Conservation (phyloP, 2,329 filamentous ascomycete species). For the Claviceps pazoutovae region DNA sequence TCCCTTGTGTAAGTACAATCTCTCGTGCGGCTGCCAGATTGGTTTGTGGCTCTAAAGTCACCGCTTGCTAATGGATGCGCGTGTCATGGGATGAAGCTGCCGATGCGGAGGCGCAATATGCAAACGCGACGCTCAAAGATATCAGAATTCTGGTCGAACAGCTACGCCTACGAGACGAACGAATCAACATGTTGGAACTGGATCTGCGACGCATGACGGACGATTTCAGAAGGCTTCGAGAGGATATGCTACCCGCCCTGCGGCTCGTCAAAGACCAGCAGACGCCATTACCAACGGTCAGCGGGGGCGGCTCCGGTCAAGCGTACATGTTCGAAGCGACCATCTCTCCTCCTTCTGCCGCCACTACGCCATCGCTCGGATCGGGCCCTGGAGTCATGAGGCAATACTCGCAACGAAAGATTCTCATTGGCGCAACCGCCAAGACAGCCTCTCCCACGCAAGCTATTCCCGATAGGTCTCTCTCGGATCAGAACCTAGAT, state of each 20-base stretch:
- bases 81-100: conserved; percentile 46
- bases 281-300: conserved; percentile 58
- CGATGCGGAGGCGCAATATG: conserved; percentile 74
- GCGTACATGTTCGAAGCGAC: conserved; percentile 36
- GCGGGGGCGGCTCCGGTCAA: conserved; percentile 16
- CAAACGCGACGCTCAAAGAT: conserved; percentile 81
- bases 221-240: conserved; percentile 75
- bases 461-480: conserved; percentile 50
- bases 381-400: conserved; percentile 45
- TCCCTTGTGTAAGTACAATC: conserved; percentile 55
- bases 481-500: conserved; percentile 52
- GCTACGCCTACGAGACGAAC: conserved; percentile 77
- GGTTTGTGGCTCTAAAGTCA: too few relatives aligned
- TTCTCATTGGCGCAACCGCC: conserved; percentile 56
- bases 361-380: conserved; percentile 38
- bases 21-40: neutral
- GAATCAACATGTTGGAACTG: conserved; percentile 68
- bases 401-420: conserved; percentile 64
- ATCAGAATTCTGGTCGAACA: conserved; percentile 84
- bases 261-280: conserved; percentile 84
- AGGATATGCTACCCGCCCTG: conserved; percentile 82
- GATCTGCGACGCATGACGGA: conserved; percentile 75
- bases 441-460: conserved; percentile 67
- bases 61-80: conserved; percentile 8
- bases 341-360: conserved; percentile 43